Conservation (phyloP, 148 eudicot species). For the Camellia sinensis region DNA sequence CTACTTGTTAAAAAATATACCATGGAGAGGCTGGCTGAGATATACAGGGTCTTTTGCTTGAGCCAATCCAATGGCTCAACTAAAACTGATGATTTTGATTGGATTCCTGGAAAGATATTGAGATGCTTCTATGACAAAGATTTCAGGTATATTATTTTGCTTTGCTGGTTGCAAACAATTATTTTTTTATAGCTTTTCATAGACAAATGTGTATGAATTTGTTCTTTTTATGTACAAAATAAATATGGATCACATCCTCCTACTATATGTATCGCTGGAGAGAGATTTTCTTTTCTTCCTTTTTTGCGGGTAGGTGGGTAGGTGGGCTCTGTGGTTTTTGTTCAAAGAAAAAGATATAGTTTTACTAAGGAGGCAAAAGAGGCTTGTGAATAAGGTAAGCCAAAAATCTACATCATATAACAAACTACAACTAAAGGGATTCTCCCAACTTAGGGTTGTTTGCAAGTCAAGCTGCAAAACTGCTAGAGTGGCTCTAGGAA, state of each 20-base stretch:
- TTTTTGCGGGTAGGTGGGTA: neutral
- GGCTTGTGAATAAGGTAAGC: neutral
- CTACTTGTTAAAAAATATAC: slow-evolving; percentile 78
- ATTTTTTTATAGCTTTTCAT: neutral
- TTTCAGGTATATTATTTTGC: slow-evolving; percentile 50
- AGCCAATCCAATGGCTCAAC: slow-evolving; percentile 32
- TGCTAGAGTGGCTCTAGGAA: neutral
- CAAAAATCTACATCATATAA: neutral
- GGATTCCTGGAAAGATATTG: slow-evolving; percentile 89
- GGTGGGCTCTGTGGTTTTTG: neutral
- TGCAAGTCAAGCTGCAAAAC: neutral
- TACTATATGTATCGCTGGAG: neutral
- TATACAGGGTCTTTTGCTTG: slow-evolving; percentile 55
- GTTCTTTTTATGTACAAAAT: neutral
- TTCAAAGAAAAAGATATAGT: neutral
- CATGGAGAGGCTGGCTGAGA: slow-evolving; percentile 82
- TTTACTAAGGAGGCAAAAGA: neutral
- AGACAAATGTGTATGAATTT: neutral
- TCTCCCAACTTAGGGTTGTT: neutral
- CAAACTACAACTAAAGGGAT: neutral
- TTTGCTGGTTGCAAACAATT: neutral
- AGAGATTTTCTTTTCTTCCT: neutral
- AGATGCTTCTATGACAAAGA: slow-evolving; percentile 91
- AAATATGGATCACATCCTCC: neutral
- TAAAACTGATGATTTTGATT: slow-evolving; percentile 49